phyloP scores from a whole-genome alignment of 2,329 filamentous ascomycete species.

The Helminthosporium solani region DNA sequence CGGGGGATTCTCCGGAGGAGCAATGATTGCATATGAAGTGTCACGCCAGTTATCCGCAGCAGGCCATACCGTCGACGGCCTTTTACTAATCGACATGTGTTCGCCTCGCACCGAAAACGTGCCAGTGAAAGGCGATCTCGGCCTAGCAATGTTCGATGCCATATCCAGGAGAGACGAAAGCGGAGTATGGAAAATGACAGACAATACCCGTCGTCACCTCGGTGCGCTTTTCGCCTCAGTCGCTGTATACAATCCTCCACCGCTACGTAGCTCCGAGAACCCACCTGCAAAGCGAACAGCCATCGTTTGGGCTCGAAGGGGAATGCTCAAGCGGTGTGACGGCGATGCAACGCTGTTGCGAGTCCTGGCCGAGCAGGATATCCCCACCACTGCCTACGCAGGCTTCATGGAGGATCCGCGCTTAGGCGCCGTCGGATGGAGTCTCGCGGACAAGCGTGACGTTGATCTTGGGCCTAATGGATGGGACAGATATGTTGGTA shows the following conservation, averaged over 20 bases:
- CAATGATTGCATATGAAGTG: slow-evolving; percentile 62
- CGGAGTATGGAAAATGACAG: slow-evolving; percentile 1
- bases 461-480: slow-evolving; percentile 4
- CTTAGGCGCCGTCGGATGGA: neutral
- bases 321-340: neutral
- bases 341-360: neutral
- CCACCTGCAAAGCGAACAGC: neutral
- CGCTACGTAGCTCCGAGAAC: neutral
- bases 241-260: neutral
- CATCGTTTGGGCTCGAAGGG: slow-evolving; percentile 4
- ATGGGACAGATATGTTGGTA: slow-evolving; percentile 5
- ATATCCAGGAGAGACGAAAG: neutral
- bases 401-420: slow-evolving; percentile 5
- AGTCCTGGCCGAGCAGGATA: neutral
- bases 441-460: neutral
- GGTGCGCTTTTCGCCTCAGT: neutral
- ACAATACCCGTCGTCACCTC: neutral
- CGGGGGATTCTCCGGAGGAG: slow-evolving; percentile 54
- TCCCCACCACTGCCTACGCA: slow-evolving; percentile 2
- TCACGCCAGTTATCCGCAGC: slow-evolving; percentile 15
- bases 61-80: slow-evolving; percentile 18
- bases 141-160: slow-evolving; percentile 1
- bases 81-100: slow-evolving; percentile 27
- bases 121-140: neutral
- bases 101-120: neutral